Base-by-base conservation (phyloP, 305 asterid species). In the Lippia alba region DNA sequence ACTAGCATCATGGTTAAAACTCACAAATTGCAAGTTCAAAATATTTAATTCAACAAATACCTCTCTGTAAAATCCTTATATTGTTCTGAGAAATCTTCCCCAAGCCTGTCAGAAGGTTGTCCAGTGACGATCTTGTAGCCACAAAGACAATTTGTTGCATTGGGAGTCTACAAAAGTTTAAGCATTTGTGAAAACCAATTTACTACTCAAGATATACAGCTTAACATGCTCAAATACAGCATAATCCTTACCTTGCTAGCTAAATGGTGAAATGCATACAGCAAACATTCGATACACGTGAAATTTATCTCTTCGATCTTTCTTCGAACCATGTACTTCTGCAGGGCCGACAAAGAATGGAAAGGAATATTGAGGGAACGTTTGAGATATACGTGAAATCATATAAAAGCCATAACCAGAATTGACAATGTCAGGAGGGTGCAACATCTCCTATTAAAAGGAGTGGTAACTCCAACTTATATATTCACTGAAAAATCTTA, bases 111-210 rank as follows among this genome's bases (percentile, higher is more conserved):
- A 66, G 99, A 94, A 71, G 99, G 97, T 73, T 94, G 99, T 4
- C 99, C 99, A 30, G 99, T 89, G 67, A 94, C 96, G 53, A 94
- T 89, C 91, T 88, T 91, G 84, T 85, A 94, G 78, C 99, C 99
- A 70, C 99, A 94, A 63, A 93, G 90, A 83, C 96, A 86, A 75
- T 91, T 91, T 16, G 99, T 85, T 63, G 96, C 86, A 81, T 94
- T 94, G 56, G 97, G 97, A 78, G 95, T 80, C 99, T 94, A 72
- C 62, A 79, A 66, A 72, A 58, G 48, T 66, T 24, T 55, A 68
- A 36, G 46, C 30, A 58, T 24, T 5, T 49, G 53, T 44, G 33
- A 12, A n/a, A 41, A 9, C 30, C 5, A 39, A 6, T 69, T 33
- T 30, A 34, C 54, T 70, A 61, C 30, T 24, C 53, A 45, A 53